Base-by-base conservation (phyloP, 2,329 filamentous ascomycete species). In the Ascochyta lentis region DNA sequence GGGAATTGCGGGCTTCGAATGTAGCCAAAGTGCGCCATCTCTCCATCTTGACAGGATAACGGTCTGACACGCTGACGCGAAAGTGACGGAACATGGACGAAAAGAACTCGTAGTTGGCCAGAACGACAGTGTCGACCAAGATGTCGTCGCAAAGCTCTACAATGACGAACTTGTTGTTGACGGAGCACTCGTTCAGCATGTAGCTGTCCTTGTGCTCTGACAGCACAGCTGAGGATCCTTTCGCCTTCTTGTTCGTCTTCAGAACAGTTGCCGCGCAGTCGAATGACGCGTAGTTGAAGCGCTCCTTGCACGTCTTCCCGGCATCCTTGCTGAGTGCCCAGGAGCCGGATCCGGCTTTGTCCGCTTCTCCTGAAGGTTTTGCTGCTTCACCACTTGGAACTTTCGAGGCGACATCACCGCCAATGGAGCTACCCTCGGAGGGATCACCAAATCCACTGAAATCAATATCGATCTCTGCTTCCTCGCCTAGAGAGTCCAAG, bases 51-150 rank as follows among this genome's bases (percentile, higher is more conserved):
- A 95, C 90, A 0, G 95, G 95, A 75, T 97, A 98, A 53, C 92
- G 87, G 77, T 98, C 95, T 54, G 93, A 96, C 43, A 97, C 94
- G 72, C 91, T 96, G 64, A 98, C 87, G 47, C 90, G 85, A 74
- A 99, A 97, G 43, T 88, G 90, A 49, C 92, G 89, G 66, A 98
- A 90, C 84, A 96, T 97, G 72, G 92, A 97, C 51, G 92, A 96
- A 80, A 99, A 99, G 80, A 99, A 99, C 75, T 99, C 95, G 68
- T 96, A 99, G 74, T 99, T 99, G 59, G 94, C 95, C 49, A 99
- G 83, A n/a, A 98, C 95, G 37, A 99, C 83, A 0, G 95, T 99
- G 72, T 99, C 95, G 55, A 99, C 90, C 40, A 96, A 83, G 40
- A 88, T 89, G 63, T 87, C 85, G 66, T 96, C 92, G 75, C 92